These are phyloP conservation scores for Hibiscus trionum DNA, from an alignment of 345 rosid species.

Conservation along the genomic window DNA sequence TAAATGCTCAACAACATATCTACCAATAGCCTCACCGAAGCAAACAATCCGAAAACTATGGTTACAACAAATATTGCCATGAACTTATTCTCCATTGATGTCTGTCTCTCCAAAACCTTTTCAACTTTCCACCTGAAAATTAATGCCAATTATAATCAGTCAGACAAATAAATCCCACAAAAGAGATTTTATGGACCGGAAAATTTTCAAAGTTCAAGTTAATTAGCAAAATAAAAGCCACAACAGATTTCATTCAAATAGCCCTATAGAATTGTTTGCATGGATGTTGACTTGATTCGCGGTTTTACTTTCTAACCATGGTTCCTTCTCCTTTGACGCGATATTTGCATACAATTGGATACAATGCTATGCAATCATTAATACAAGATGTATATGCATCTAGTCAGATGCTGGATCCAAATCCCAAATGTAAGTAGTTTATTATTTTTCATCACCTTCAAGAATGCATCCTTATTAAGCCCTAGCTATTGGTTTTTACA, in stretches of 20 bases:
- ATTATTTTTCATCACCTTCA: background rate
- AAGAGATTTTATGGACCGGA: background rate
- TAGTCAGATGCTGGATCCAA: background rate
- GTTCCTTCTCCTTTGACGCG: background rate
- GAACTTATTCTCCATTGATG: constrained; percentile 70
- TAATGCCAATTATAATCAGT: constrained; percentile 8
- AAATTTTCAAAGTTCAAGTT: background rate
- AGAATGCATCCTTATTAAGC: background rate
- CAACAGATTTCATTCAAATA: background rate
- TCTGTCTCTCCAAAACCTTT: constrained; percentile 38
- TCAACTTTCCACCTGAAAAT: constrained; percentile 46
- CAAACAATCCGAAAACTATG: constrained; percentile 45
- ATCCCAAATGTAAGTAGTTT: background rate
- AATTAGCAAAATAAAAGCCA: background rate
- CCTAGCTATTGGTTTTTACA: too few species aligned
- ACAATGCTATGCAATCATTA: background rate
- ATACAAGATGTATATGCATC: background rate
- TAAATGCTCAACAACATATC: constrained; percentile 34
- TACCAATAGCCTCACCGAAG: constrained; percentile 40
- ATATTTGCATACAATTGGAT: background rate
- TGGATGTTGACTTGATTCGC: background rate
- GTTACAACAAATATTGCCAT: constrained; percentile 51
- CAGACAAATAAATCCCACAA: background rate
- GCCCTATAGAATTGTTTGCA: background rate
- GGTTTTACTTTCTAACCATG: background rate